Evolutionary conservation across 805 yeast genomes (phyloP).

Genomic region (Ogataea methanolica): DNA sequence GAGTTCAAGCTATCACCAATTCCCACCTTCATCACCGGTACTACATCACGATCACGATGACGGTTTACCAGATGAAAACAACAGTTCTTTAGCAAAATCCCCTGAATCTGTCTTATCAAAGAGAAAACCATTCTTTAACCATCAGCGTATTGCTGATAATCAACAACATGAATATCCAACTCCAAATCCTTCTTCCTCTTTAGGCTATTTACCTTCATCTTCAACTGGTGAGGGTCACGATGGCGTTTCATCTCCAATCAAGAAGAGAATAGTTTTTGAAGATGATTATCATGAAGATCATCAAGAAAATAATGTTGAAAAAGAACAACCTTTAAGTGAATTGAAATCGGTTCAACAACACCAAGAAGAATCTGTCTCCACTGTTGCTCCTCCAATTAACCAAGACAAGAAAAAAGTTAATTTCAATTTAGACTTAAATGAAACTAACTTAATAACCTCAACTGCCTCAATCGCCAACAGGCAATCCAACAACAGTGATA

Average conservation of each 20-base stretch:
- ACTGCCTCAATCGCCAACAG: no score
- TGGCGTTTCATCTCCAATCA: not conserved
- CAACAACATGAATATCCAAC: slow-evolving; percentile 47
- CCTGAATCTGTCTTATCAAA: not conserved
- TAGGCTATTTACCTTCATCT: slow-evolving; percentile 30
- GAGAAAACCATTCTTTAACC: not conserved
- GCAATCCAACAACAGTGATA: no score
- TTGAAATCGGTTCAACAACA: no score
- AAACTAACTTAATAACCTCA: no score
- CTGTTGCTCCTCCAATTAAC: not conserved
- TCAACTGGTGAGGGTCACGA: slow-evolving; percentile 3
- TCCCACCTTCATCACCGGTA: slow-evolving; percentile 34
- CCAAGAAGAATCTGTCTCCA: not conserved
- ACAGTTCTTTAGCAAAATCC: not conserved
- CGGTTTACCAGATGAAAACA: not conserved
- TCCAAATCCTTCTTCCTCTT: slow-evolving; percentile 65
- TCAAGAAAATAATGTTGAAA: no score
- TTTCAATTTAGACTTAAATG: slow-evolving; percentile 10
- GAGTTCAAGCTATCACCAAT: slow-evolving; percentile 14
- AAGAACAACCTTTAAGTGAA: no score
- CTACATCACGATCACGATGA: slow-evolving; percentile 10
- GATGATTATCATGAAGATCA: not conserved
- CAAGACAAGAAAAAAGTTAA: slow-evolving; percentile 3
- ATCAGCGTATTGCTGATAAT: not conserved
- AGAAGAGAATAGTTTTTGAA: not conserved